Base-by-base conservation (phyloP, 2,329 filamentous ascomycete species). In the Talaromyces sp. region DNA sequence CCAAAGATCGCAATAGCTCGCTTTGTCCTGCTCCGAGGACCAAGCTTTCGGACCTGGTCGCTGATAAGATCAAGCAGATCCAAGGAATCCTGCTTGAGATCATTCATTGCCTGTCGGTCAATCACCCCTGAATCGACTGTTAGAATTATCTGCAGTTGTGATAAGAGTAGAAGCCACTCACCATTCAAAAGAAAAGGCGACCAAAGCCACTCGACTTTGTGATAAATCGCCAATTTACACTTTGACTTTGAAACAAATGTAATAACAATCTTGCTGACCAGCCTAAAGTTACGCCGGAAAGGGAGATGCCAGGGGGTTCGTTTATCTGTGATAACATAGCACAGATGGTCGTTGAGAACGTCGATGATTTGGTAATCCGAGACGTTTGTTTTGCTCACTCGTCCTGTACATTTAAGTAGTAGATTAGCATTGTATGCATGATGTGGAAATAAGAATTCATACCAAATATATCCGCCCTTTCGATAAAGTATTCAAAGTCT, bases 191-290 rank as follows among this genome's bases (percentile, higher is more conserved):
- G 70, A 56, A 72, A 80, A 10, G 87, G 88, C 59, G 85, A 80
- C 66, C 87, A 89, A 30, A 86, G 83, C 95, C 95, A 98, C 68
- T 92, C 90, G n/a, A 96, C 86, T 69, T 89, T 90, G 59, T 88
- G 90, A 76, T 91, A 96, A 51, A 98, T 86, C 30, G 92, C 89
- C 60, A 99, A 85, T 78, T 95, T 97, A 75, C 92, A 96, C 74
- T 89, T 92, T 12, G 91, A 92, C 77, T 98, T 98, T 58, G 92
- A 88, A 63, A 94, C 84, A 71, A 98, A 92, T 2, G 95, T 97
- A 65, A 99, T 95, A 65, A 97, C 92, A 65, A 96, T 87, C 76
- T 96, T 97, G 67, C 87, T 94, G 61, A 96, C 86, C 27, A 97
- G 81, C 68, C 89, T 88, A 77, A 98, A 96, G 57, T 87, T 85